Evolutionary conservation across 768 basidiomycete species (phyloP), one percentile per base, ranked within the genome.

Genomic region (Pholiota conissans): DNA sequence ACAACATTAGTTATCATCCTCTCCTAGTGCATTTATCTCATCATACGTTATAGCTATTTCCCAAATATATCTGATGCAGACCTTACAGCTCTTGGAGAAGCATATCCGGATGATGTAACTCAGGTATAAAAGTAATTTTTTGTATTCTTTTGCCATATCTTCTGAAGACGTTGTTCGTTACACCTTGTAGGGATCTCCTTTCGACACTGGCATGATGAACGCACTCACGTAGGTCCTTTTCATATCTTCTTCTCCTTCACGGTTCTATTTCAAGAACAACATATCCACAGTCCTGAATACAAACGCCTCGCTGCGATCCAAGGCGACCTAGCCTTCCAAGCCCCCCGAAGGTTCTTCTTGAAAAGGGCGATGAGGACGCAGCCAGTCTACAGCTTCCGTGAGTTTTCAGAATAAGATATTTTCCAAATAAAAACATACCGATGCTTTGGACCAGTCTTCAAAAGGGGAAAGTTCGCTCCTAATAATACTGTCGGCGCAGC

Each of bases 271-370:
- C n/a, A n/a, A n/a, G n/a, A n/a, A n/a, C n/a, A n/a, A n/a, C n/a
- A n/a, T n/a, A n/a, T n/a, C 13, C 30, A 32, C 13, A 32, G 30
- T 2, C 76, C 79, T 0, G 68, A 72, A 46, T 81, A 70, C 68
- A 83, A 83, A 58, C 72, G 80, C 1, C 55, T 82, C 6, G 77
- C 81, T 5, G 73, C 81, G 0, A 69, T 83, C 57, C 69, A 72
- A 40, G 83, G 81, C 0, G 82, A 84, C 58, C 63, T 67, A 29
- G 68, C 75, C 5, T 80, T 84, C 67, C 76, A 83, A 57, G 78
- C 71, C 0, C 76, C 81, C 29, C 69, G 81, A 16, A 63, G 79
- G 10, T 77, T 79, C 65, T 72, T 84, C 52, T 61, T 82, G n/a
- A 62, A 76, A 35, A 55, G 69, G 20, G 65, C 57, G 3, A 66